Conservation (phyloP, 805 yeast genomes). For the Candida orba region DNA sequence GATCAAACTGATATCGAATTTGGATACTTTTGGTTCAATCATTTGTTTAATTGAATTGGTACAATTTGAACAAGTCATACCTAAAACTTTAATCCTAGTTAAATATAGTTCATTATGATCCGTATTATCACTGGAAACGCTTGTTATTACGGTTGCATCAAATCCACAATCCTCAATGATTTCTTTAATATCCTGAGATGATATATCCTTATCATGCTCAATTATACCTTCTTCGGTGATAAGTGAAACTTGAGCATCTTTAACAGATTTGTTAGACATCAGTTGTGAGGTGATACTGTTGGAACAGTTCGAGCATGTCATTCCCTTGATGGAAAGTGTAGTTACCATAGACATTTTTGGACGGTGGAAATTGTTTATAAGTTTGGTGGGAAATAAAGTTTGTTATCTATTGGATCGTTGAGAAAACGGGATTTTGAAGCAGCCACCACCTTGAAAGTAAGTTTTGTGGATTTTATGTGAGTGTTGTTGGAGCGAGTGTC, state of each 20-base stretch:
- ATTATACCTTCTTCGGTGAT: constrained; percentile 69
- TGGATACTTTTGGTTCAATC: constrained; percentile 38
- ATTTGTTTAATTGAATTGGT: constrained; percentile 56
- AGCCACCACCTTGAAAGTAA: too few relatives aligned
- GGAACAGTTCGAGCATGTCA: constrained; percentile 90
- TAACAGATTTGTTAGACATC: constrained; percentile 41
- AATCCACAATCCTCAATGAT: constrained; percentile 70
- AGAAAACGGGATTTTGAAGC: too few relatives aligned
- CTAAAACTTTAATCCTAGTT: constrained; percentile 27
- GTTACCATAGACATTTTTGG: constrained; percentile 7
- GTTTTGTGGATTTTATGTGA: too few relatives aligned
- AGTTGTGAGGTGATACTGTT: constrained; percentile 57
- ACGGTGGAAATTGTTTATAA: neutral
- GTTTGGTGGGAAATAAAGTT: too few relatives aligned
- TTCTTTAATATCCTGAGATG: constrained; percentile 32
- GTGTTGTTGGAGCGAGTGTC: too few relatives aligned
- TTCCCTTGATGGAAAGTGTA: constrained; percentile 41
- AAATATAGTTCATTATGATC: neutral
- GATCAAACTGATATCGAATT: constrained; percentile 59
- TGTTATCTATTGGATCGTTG: too few relatives aligned
- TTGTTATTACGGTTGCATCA: constrained; percentile 13
- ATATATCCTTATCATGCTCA: constrained; percentile 32
- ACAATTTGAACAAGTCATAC: constrained; percentile 93
- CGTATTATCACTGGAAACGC: neutral
- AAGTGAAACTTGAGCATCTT: constrained; percentile 55